A percentile compares a stretch with the other conserved stretches of the same genome.
These are phyloP conservation scores for Coemansia sp. DNA, from an alignment of 192 early-diverging fungal species.

Conservation along the genomic window DNA sequence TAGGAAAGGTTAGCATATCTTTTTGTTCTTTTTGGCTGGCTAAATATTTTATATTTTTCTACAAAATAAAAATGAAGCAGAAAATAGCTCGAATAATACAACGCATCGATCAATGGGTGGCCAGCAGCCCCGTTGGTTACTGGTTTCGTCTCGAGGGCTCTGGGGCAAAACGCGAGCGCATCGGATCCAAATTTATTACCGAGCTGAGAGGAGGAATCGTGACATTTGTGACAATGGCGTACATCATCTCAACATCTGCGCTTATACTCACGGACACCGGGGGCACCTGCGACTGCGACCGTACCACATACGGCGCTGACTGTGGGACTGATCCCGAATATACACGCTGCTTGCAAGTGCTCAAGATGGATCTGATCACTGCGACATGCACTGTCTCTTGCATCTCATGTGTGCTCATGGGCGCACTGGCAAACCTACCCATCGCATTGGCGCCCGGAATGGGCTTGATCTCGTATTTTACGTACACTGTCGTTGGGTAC, in stretches of 20 bases:
- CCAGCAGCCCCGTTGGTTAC: constrained; percentile 58
- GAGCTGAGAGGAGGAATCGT: constrained; percentile 67
- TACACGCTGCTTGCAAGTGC: constrained; percentile 59
- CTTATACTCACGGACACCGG: constrained; percentile 73
- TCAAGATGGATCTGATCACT: constrained; percentile 71
- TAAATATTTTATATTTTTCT: no score
- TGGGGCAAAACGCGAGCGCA: constrained; percentile 57
- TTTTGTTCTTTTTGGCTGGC: no score
- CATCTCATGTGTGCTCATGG: constrained; percentile 65
- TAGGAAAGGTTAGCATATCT: not conserved
- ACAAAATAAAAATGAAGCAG: not conserved
- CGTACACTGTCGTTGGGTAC: constrained; percentile 80
- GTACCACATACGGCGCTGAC: constrained; percentile 52
- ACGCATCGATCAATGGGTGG: constrained; percentile 49
- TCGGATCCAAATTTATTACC: constrained; percentile 62
- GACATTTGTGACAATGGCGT: constrained; percentile 74
- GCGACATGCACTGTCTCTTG: constrained; percentile 68
- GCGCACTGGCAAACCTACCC: constrained; percentile 73
- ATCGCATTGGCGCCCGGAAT: constrained; percentile 80
- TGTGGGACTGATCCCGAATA: constrained; percentile 66
- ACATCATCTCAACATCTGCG: constrained; percentile 74
- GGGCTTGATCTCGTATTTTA: constrained; percentile 81
- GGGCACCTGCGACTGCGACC: constrained; percentile 74
- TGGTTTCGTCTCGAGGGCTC: constrained; percentile 68
- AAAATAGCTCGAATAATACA: not conserved